These are phyloP conservation scores for Ceriops zippeliana DNA, from an alignment of 345 rosid genomes.

Conservation along the genomic window DNA sequence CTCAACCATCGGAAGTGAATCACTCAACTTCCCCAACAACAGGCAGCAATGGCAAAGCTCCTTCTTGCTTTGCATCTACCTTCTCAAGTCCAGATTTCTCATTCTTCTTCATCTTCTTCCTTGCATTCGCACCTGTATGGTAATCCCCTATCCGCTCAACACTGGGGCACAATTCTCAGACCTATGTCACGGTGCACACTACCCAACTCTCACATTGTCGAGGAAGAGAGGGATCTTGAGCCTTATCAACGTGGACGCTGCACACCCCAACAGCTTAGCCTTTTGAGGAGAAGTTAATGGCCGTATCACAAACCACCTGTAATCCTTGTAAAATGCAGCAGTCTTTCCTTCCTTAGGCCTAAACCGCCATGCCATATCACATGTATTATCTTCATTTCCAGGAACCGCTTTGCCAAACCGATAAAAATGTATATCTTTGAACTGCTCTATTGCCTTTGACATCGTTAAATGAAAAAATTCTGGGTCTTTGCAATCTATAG, in stretches of 20 bases:
- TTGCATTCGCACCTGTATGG: conserved; percentile 82
- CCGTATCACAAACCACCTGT: conserved; percentile 69
- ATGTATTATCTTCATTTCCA: conserved; percentile 49
- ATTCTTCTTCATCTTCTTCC: conserved; percentile 87
- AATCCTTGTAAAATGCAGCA: conserved; percentile 85
- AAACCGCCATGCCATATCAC: conserved; percentile 94
- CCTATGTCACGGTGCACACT: too few relatives aligned
- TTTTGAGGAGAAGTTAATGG: too few relatives aligned
- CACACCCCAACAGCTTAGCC: too few relatives aligned
- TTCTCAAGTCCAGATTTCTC: conserved; percentile 69
- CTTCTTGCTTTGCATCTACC: conserved; percentile 29
- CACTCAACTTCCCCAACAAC: conserved; percentile 71
- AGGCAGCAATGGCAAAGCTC: conserved; percentile 33
- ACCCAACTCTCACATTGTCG: too few relatives aligned
- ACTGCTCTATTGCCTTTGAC: conserved; percentile 69
- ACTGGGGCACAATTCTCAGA: conserved; percentile 61
- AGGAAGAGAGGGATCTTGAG: too few relatives aligned
- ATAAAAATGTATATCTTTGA: conserved; percentile 83
- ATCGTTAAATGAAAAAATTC: conserved; percentile 87
- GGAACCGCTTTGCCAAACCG: conserved; percentile 72
- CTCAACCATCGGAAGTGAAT: conserved; percentile 63
- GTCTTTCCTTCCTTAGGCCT: conserved; percentile 93
- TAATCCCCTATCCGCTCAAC: conserved; percentile 72
- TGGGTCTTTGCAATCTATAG: conserved; percentile 78
- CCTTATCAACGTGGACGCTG: too few relatives aligned